A percentile compares a stretch with the other conserved stretches of the same genome.
Evolutionary conservation across 768 basidiomycete species (phyloP).

Genomic region (Mycena latifolia): DNA sequence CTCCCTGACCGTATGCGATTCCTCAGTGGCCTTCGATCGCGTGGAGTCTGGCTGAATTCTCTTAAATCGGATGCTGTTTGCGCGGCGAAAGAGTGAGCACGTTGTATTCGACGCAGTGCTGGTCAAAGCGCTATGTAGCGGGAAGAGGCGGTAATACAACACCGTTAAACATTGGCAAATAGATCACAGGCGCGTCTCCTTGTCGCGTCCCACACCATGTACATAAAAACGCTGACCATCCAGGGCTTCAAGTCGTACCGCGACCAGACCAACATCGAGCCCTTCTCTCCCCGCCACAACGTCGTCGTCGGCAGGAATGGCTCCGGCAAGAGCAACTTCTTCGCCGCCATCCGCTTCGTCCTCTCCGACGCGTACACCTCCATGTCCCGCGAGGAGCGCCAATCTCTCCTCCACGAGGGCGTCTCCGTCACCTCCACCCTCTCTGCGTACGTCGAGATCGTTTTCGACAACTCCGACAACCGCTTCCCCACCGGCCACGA

Average conservation of each 20-base stretch:
- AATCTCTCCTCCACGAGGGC: conserved; percentile 94
- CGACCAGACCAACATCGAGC: conserved; percentile 93
- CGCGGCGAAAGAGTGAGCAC: too few species aligned
- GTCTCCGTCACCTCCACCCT: conserved; percentile 89
- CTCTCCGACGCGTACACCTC: conserved; percentile 98
- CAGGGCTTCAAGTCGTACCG: conserved; percentile 99
- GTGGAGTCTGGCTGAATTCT: too few species aligned
- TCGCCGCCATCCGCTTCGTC: conserved; percentile 97
- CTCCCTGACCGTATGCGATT: too few species aligned
- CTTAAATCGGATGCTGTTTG: too few species aligned
- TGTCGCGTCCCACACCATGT: too few species aligned
- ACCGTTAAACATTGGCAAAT: too few species aligned
- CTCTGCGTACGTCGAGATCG: conserved; percentile 94
- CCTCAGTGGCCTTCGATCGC: too few species aligned
- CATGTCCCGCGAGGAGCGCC: conserved; percentile 93
- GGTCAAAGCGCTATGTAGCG: too few species aligned
- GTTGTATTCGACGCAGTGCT: too few species aligned
- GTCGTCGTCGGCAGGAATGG: conserved; percentile 98
- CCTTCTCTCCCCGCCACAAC: conserved; percentile 94
- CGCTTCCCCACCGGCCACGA: conserved; percentile 94
- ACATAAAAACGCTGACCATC: conserved; percentile 90
- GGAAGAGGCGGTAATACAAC: too few species aligned
- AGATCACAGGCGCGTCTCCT: too few species aligned
- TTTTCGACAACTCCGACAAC: conserved; percentile 95
- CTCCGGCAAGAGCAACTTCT: conserved; percentile 99